A percentile compares a stretch with the other conserved stretches of the same genome.
Conservation (phyloP, 2,329 filamentous ascomycete genomes). For the Calonectria pteridis region DNA sequence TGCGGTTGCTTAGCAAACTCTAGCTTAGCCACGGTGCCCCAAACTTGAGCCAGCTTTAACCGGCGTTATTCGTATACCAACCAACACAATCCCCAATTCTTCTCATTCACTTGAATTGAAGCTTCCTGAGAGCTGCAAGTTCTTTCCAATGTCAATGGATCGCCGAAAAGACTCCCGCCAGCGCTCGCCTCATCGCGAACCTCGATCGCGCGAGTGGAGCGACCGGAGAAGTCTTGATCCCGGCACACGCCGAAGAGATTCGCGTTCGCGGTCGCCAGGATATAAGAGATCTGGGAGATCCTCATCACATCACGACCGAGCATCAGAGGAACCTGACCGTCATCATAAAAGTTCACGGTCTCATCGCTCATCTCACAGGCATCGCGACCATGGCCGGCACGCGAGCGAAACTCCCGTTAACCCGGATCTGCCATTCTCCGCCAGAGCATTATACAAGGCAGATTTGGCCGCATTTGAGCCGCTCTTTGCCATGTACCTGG, state of each 20-base stretch:
- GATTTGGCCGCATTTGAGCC: conserved; percentile 76
- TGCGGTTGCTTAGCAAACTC: conserved; percentile 37
- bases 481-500: conserved; percentile 86
- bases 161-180: conserved; percentile 27
- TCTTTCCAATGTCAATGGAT: conserved; percentile 28
- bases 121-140: neutral
- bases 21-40: conserved; percentile 27
- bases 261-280: conserved; percentile 40
- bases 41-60: conserved; percentile 21
- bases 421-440: conserved; percentile 71
- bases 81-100: neutral
- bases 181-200: conserved; percentile 40
- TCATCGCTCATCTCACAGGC: conserved; percentile 42
- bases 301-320: conserved; percentile 32
- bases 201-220: conserved; percentile 30
- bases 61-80: neutral
- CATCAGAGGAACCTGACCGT: conserved; percentile 30
- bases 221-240: conserved; percentile 35
- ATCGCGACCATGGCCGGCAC: conserved; percentile 33
- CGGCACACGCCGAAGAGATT: conserved; percentile 26
- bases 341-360: conserved; percentile 33
- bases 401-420: conserved; percentile 22
- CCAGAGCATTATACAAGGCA: conserved; percentile 74
- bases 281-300: conserved; percentile 32
- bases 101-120: neutral